Evolutionary conservation across 495 filamentous ascomycete genomes (phyloP), one percentile per base, ranked within the genome.

Genomic region (Hypoxylon perforatum): DNA sequence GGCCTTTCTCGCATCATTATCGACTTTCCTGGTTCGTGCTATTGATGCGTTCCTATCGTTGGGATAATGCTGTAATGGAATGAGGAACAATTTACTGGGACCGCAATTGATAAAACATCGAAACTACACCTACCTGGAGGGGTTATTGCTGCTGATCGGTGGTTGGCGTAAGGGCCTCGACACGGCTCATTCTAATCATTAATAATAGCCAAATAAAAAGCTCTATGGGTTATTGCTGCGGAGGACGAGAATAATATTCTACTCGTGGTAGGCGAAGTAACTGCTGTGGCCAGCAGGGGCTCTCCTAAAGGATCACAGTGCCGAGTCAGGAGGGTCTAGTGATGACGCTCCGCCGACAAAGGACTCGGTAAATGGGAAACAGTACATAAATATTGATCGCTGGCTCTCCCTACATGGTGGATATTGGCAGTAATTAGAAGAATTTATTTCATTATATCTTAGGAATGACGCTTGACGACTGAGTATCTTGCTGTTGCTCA

Each of bases 361-460:
- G 45, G 22, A 47, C 21, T 21, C 22, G 9, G 42, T 21, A 22
- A 17, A 22, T 22, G 19, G 3, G 12, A 45, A 45, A 21, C 19
- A 22, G 17, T 21, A 17, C 17, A 17, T 7, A 6, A 17, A 17
- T 22, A 45, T 45, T 45, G 17, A 8, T 22, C 30, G 30, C 30
- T 33, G 30, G 30, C 30, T 33, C 30, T 28, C 8, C 19, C 25
- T 51, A 39, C 33, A 35, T 54, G 28, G 4, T 23, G 19, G 21
- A n/a, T 18, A 59, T 19, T 44, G 25, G 35, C n/a, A 50, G 47
- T 15, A 19, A 56, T 9, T 8, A 17, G 12, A 47, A 48, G 28
- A 15, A 36, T 17, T 14, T 17, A 21, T 42, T 9, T 6, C 8
- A 9, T 35, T 35, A 14, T 11, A 8, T 17, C 4, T 41, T 10